Percentiles rank a stretch among this genome's conserved stretches.
Conservation (phyloP, 1,284 basidiomycete species). For the Kwoniella shivajii region DNA sequence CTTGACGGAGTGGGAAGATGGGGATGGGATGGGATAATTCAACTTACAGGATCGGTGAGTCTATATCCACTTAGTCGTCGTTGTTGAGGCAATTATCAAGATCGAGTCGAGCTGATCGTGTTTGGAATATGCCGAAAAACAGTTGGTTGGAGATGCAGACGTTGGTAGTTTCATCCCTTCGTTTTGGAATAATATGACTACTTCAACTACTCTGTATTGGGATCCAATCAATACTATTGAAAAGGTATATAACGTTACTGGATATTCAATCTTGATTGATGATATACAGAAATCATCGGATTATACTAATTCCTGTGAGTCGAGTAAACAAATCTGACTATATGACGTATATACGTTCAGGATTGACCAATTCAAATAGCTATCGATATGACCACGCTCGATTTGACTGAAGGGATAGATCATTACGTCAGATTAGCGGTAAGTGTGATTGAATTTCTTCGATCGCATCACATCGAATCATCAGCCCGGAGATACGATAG, state of each 20-base stretch:
- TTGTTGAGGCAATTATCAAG: too few species aligned
- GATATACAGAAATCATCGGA: conserved; percentile 28
- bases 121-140: background rate
- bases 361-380: conserved; percentile 1
- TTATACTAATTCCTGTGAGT: conserved; percentile 23
- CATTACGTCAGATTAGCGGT: conserved; percentile 44
- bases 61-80: background rate
- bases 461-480: background rate
- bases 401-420: conserved; percentile 15
- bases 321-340: background rate
- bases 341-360: background rate
- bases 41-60: conserved; percentile 36
- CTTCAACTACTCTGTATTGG: conserved; percentile 17
- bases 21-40: conserved; percentile 48
- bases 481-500: too few species aligned
- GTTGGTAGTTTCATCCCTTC: conserved; percentile 20
- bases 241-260: conserved; percentile 17
- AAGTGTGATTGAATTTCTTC: conserved; percentile 17
- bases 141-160: conserved; percentile 35
- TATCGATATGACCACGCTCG: conserved; percentile 11
- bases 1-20: conserved; percentile 49
- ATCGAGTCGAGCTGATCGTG: background rate
- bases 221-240: conserved; percentile 19
- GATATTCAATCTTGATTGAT: conserved; percentile 33
- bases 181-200: conserved; percentile 13